phyloP scores from a whole-genome alignment of 331 rosid species.

The Quercus lobata region DNA sequence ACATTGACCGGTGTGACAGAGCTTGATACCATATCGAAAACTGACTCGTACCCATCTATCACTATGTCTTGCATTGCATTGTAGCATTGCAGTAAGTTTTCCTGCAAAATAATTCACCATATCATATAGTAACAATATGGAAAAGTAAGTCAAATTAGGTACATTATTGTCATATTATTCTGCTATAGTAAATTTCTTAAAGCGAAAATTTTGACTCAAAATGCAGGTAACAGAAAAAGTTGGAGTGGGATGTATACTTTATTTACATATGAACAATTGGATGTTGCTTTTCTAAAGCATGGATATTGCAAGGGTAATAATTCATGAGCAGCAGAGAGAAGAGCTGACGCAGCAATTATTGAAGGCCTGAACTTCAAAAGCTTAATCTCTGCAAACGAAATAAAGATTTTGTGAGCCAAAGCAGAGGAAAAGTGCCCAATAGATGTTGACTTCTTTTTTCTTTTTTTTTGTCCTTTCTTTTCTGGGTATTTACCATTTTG shows the following conservation, averaged over 20 bases:
- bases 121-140: neutral
- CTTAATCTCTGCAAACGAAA: slow-evolving; percentile 52
- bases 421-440: neutral
- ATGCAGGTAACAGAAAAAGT: neutral
- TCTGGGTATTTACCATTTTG: slow-evolving; percentile 53
- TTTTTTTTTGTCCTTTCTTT: neutral
- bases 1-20: slow-evolving; percentile 72
- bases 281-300: slow-evolving; percentile 54
- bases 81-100: slow-evolving; percentile 50
- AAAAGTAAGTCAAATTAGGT: neutral
- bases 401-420: slow-evolving; percentile 1
- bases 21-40: slow-evolving; percentile 45
- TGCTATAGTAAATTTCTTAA: neutral
- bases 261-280: slow-evolving; percentile 55
- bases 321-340: slow-evolving; percentile 73
- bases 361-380: slow-evolving; percentile 84
- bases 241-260: slow-evolving; percentile 41
- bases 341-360: slow-evolving; percentile 69
- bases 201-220: neutral
- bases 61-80: slow-evolving; percentile 46
- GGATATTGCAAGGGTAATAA: slow-evolving; percentile 75
- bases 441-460: neutral
- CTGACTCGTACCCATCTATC: slow-evolving; percentile 52
- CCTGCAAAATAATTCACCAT: slow-evolving; percentile 36
- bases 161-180: neutral